Base-by-base conservation (phyloP, 768 basidiomycete genomes). In the Suillus subalutaceus region DNA sequence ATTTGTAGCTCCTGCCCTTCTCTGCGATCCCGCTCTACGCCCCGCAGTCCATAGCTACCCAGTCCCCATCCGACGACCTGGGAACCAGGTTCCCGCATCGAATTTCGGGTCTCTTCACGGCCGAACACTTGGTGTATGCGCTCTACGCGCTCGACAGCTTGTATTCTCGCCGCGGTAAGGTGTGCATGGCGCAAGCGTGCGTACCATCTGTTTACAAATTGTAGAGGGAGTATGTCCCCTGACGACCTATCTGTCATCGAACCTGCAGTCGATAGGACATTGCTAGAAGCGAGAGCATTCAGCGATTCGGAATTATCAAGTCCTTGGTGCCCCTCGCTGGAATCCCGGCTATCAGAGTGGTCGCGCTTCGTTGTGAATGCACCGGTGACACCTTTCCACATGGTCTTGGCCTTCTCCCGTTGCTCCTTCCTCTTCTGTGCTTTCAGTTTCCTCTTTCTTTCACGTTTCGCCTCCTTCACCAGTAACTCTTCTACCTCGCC, bases 401-500 rank as follows among this genome's bases (percentile, higher is more conserved):
- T 82, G 16, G 80, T 81, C 66, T 83, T 84, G 0, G 88, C 87
- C 63, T 78, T 85, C 68, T 84, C 82, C 67, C 79, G 86, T 40
- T 82, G 85, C 61, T 84, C 81, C 40, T 77, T 80, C 64, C 83
- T 80, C 62, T 81, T 78, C 63, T 86, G 84, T n/a, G 80, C 76
- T 7, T 82, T 83, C 38, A 82, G 74, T 50, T 75, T 76, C 23
- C 84, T 81, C 64, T 85, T 81, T 35, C 76, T 72, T 64, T 86
- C 82, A 13, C 85, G 81, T 71, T 88, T 89, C 67, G 85, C 86
- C 70, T 87, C 80, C 62, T 78, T 79, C 35, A 74, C 67, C 56
- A 90, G 75, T 64, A 87, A 82, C 64, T 92, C 85, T 71, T 92
- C 89, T 59, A 93, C 82, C 68, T 91, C 90, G 37, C 85, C 83